Conservation (phyloP, 306 rosid species). For the Ceratonia siliqua region DNA sequence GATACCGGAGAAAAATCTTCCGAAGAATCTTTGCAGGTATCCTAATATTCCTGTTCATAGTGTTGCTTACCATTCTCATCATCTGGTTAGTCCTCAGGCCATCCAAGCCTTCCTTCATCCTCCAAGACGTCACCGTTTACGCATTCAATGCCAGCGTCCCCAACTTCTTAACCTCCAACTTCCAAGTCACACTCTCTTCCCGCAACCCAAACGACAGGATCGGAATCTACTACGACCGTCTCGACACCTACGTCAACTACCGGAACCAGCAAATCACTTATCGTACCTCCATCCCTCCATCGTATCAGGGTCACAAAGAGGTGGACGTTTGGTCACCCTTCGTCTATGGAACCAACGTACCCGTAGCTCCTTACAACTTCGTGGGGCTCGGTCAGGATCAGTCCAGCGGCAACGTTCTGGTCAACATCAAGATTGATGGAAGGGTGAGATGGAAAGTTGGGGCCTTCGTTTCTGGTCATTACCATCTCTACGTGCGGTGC, state of each 20-base stretch:
- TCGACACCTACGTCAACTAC: slow-evolving; percentile 63
- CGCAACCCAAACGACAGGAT: slow-evolving; percentile 82
- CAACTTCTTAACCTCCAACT: slow-evolving; percentile 66
- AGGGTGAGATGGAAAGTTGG: slow-evolving; percentile 91
- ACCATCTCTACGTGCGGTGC: slow-evolving; percentile 69
- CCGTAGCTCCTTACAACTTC: slow-evolving; percentile 78
- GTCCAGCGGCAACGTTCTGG: slow-evolving; percentile 44
- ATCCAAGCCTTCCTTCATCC: slow-evolving; percentile 69
- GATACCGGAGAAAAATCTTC: neutral
- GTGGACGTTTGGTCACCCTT: slow-evolving; percentile 83
- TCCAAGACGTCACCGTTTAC: slow-evolving; percentile 83
- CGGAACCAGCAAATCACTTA: slow-evolving; percentile 73
- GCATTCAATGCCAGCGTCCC: slow-evolving; percentile 79
- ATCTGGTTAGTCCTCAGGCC: slow-evolving; percentile 82
- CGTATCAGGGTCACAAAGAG: slow-evolving; percentile 88
- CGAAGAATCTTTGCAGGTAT: slow-evolving; percentile 38
- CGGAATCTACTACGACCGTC: slow-evolving; percentile 88
- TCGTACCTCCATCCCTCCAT: slow-evolving; percentile 66
- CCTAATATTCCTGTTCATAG: slow-evolving; percentile 54
- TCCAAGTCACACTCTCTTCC: slow-evolving; percentile 73
- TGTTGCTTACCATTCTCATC: slow-evolving; percentile 58
- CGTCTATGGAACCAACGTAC: slow-evolving; percentile 66
- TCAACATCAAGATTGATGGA: slow-evolving; percentile 61
- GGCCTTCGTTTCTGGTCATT: slow-evolving; percentile 55
- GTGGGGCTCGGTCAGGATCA: slow-evolving; percentile 47